Evolutionary conservation across 805 yeast species (phyloP).

Genomic region (Clavispora asparagi): DNA sequence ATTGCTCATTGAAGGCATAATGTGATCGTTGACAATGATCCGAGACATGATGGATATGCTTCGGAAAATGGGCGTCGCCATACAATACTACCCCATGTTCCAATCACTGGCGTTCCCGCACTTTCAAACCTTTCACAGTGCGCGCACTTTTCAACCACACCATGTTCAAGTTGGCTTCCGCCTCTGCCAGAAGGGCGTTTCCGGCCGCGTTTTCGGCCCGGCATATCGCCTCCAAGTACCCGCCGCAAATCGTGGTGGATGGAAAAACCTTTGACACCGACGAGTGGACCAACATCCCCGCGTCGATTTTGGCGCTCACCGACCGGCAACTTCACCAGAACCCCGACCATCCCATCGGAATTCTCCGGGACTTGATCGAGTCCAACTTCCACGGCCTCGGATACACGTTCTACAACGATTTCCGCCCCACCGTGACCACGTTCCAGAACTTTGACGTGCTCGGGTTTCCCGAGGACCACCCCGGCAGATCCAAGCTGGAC

Average conservation of each 20-base stretch:
- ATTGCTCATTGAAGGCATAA: too few species aligned
- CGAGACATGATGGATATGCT: too few species aligned
- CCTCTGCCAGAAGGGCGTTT: background rate
- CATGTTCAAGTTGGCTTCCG: background rate
- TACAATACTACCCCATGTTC: too few species aligned
- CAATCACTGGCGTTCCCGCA: too few species aligned
- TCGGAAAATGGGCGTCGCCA: too few species aligned
- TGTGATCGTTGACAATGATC: too few species aligned
- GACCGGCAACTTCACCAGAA: constrained; percentile 70
- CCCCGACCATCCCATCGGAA: constrained; percentile 84
- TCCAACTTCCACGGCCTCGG: constrained; percentile 59
- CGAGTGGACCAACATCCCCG: constrained; percentile 82
- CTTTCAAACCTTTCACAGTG: background rate
- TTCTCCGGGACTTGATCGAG: constrained; percentile 71
- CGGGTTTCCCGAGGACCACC: constrained; percentile 89
- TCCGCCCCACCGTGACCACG: constrained; percentile 77
- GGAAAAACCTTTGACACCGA: constrained; percentile 56
- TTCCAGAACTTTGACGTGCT: constrained; percentile 86
- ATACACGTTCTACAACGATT: constrained; percentile 72
- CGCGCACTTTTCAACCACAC: background rate
- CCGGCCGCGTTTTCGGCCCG: background rate
- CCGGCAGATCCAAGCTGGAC: constrained; percentile 88
- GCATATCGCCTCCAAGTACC: constrained; percentile 13
- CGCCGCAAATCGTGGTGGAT: constrained; percentile 33
- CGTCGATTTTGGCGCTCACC: constrained; percentile 60